Evolutionary conservation across 768 basidiomycete genomes (phyloP).

Genomic region (Agaricus sinodeliciosus): DNA sequence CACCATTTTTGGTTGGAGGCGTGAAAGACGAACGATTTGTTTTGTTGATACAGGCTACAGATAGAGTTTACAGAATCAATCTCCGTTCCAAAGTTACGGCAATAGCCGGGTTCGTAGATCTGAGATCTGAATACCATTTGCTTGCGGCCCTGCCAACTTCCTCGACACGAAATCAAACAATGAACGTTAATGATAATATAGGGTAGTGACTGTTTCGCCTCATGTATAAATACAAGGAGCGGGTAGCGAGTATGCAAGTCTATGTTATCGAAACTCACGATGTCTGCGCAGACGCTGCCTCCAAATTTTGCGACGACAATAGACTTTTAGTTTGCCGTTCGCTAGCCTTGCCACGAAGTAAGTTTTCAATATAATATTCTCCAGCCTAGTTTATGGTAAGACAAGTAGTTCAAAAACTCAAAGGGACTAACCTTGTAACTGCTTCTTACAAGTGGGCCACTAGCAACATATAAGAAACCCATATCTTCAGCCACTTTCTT

Average conservation of each 20-base stretch:
- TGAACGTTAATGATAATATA: too few relatives aligned
- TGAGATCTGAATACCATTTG: background rate
- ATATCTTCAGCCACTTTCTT: conserved; percentile 83
- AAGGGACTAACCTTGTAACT: conserved; percentile 82
- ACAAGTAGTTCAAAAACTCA: background rate
- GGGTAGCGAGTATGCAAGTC: background rate
- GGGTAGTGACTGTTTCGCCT: too few relatives aligned
- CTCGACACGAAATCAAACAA: too few relatives aligned
- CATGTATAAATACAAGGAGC: background rate
- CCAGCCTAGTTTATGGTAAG: conserved; percentile 61
- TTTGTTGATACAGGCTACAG: conserved; percentile 23
- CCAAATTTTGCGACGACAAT: background rate
- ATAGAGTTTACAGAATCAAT: conserved; percentile 26
- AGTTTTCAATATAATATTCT: conserved; percentile 92
- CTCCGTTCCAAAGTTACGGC: conserved; percentile 22
- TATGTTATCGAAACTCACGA: background rate
- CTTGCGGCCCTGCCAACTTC: too few relatives aligned
- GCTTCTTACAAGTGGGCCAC: conserved; percentile 91
- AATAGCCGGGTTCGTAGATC: conserved; percentile 2
- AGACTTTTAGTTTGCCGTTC: conserved; percentile 17
- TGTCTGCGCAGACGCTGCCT: background rate
- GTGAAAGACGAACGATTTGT: conserved; percentile 17
- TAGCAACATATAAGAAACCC: conserved; percentile 96
- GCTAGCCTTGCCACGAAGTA: conserved; percentile 55
- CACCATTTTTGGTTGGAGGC: conserved; percentile 26